Conservation (phyloP, 1,139 yeast genomes). For the Yamadazyma triangularis region DNA sequence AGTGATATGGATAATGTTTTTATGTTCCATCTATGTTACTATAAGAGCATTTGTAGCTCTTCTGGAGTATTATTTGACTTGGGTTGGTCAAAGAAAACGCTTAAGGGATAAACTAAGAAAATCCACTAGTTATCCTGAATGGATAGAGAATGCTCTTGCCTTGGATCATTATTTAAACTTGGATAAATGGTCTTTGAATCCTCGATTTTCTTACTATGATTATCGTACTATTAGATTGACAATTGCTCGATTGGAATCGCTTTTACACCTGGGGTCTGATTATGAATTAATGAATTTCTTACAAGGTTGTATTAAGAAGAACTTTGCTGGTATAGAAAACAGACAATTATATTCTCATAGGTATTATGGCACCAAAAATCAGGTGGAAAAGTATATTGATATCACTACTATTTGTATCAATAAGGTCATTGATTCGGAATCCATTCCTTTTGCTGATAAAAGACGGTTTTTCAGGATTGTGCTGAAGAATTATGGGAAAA, state of each 20-base stretch:
- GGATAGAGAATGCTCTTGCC: conserved; percentile 54
- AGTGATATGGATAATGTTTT: conserved; percentile 47
- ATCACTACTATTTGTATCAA: conserved; percentile 50
- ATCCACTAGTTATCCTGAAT: conserved; percentile 53
- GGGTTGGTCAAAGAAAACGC: conserved; percentile 55
- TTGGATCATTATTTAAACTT: conserved; percentile 57
- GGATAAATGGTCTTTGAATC: conserved; percentile 61
- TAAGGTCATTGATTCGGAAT: conserved; percentile 34
- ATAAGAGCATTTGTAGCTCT: conserved; percentile 61
- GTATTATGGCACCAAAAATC: conserved; percentile 67
- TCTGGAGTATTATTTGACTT: conserved; percentile 54
- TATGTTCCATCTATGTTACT: conserved; percentile 46
- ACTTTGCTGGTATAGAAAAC: conserved; percentile 78
- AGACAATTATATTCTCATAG: conserved; percentile 68
- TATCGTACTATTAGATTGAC: conserved; percentile 54
- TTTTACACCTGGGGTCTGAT: conserved; percentile 28
- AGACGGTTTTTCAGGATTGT: conserved; percentile 54
- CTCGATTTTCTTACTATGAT: conserved; percentile 66
- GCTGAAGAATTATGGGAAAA: conserved; percentile 63
- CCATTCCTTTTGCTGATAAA: conserved; percentile 38
- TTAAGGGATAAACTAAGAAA: conserved; percentile 47
- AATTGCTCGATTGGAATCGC: conserved; percentile 35
- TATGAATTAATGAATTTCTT: conserved; percentile 52
- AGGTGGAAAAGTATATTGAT: conserved; percentile 52
- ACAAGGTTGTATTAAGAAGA: conserved; percentile 65